Evolutionary conservation across 116 monocot species (phyloP), one percentile per base, ranked within the genome.

Genomic region (Papilionanthe hybrid): DNA sequence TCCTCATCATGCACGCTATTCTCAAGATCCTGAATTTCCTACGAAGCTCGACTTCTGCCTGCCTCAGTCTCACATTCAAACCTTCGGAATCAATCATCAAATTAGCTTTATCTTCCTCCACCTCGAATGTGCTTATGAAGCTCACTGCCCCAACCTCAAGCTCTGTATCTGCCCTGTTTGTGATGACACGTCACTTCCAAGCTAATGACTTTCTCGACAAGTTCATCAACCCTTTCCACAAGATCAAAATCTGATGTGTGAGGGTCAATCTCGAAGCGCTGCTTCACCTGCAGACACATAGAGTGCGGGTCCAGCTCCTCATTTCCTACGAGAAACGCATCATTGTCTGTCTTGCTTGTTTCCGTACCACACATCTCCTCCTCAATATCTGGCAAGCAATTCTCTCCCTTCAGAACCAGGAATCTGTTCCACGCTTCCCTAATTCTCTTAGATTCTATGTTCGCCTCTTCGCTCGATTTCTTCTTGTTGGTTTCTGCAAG

Each of bases 111-210:
- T 89, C 84, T 58, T 81, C 81, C 72, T 89, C 86, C 29, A 86
- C 32, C 79, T 55, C 66, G 79, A 23, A 86, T 32, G 27, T 77
- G 28, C 11, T 72, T 86, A 11, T 89, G 77, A 45, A 89, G 76
- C 30, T 82, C 77, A 66, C 76, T 74, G 4, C 30, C 84, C 86
- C 50, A n/a, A 50, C n/a, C 74, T 84, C 47, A 89, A 41, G 3
- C 22, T 72, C 76, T 79, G 56, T 47, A 86, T 77, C 12, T 80
- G 84, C 44, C 82, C 78, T 42, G 42, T 76, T 55, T 83, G 85
- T 48, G 86, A 84, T 57, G 89, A 86, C 60, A 84, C 11, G 28
- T 84, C 22, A 86, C 65, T 28, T 89, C 89, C 48, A 89, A 72
- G 4, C 60, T 74, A 20, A 89, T 80, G 28, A 89, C 84, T 78